Conservation (phyloP, 2,329 filamentous ascomycete genomes). For the Aspergillus pseudoviridinutans region DNA sequence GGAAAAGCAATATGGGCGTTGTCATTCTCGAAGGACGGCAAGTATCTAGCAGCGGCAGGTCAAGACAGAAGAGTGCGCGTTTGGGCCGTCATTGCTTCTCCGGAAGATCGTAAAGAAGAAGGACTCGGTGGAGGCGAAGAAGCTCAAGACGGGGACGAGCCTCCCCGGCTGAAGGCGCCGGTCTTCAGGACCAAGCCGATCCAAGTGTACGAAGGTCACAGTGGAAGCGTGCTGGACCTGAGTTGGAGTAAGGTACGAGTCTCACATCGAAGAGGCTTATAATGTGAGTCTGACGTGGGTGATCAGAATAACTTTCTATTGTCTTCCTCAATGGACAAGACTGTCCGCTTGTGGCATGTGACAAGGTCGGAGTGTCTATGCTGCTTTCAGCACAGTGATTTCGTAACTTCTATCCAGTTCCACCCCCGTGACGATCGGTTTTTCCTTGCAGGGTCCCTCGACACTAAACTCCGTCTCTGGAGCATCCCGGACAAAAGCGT, state of each 20-base stretch:
- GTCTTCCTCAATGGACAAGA: constrained; percentile 97
- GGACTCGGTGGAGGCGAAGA: constrained; percentile 63
- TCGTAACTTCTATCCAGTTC: constrained; percentile 91
- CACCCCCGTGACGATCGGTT: constrained; percentile 94
- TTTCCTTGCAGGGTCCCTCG: constrained; percentile 89
- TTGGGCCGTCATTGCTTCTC: constrained; percentile 80
- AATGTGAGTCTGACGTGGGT: constrained; percentile 5
- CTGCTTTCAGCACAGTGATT: constrained; percentile 90
- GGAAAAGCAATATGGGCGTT: constrained; percentile 81
- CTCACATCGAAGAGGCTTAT: background rate
- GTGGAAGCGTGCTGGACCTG: constrained; percentile 79
- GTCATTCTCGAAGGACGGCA: constrained; percentile 89
- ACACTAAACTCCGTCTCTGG: constrained; percentile 85
- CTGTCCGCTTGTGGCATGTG: constrained; percentile 89
- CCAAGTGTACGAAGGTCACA: constrained; percentile 78
- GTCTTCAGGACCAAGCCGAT: constrained; percentile 79
- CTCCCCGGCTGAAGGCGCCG: constrained; percentile 74
- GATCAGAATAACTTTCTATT: constrained; percentile 82
- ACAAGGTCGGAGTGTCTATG: constrained; percentile 81
- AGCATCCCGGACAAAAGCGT: constrained; percentile 96
- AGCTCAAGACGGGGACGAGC: constrained; percentile 44
- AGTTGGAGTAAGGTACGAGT: constrained; percentile 84
- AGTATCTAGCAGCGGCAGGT: constrained; percentile 85
- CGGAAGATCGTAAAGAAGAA: constrained; percentile 70
- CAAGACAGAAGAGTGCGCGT: constrained; percentile 81